phyloP scores from a whole-genome alignment of 192 early-diverging fungal genomes.

The Radiomyces spectabilis region DNA sequence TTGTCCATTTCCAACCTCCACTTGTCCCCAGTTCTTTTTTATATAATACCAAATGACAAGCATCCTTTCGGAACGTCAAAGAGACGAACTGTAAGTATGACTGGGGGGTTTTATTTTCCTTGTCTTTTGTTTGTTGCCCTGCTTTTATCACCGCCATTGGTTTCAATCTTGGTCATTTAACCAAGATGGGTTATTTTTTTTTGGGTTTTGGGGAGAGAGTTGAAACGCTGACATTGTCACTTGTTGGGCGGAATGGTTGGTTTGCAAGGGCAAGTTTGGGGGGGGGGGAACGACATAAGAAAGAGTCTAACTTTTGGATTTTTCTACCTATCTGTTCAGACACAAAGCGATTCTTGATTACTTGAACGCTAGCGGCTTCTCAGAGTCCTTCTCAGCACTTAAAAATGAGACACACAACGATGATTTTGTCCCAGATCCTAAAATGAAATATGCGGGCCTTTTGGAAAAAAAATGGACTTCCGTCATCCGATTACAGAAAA shows the following conservation, averaged over 20 bases:
- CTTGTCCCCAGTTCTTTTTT: conserved; percentile 1
- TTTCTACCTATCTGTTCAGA: conserved; percentile 20
- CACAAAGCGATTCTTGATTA: conserved; percentile 86
- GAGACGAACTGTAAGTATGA: conserved; percentile 62
- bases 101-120: background rate
- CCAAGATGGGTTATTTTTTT: background rate
- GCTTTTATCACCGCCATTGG: background rate
- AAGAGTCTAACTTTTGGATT: background rate
- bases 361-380: conserved; percentile 67
- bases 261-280: too few species aligned
- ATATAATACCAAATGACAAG: conserved; percentile 26
- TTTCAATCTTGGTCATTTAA: background rate
- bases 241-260: too few species aligned
- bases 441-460: conserved; percentile 70
- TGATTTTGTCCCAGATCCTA: conserved; percentile 64
- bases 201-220: background rate
- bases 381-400: conserved; percentile 59
- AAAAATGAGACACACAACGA: conserved; percentile 64
- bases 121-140: background rate
- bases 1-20: background rate
- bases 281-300: background rate
- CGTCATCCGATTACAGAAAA: conserved; percentile 89
- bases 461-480: conserved; percentile 94
- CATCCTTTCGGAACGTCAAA: conserved; percentile 63
- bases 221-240: too few species aligned